A percentile compares a stretch with the other conserved stretches of the same genome.
Evolutionary conservation across 495 filamentous ascomycete genomes (phyloP).

Genomic region (Podospora didyma): DNA sequence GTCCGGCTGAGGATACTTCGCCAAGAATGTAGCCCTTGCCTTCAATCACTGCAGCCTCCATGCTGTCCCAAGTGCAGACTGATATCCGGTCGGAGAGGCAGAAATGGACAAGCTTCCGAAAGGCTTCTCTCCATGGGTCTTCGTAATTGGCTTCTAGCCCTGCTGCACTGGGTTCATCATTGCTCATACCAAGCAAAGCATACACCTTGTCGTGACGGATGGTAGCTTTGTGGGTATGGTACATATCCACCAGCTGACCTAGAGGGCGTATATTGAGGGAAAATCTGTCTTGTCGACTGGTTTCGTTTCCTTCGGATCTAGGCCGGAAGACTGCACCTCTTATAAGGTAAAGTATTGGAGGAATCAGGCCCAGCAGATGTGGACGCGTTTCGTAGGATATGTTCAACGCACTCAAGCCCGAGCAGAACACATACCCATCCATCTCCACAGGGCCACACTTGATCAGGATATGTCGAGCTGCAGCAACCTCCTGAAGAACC

Average conservation of each 20-base stretch:
- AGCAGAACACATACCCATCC: constrained; percentile 3
- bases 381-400: background rate
- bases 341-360: constrained; percentile 26
- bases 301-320: background rate
- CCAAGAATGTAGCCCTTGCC: background rate
- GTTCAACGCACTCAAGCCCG: constrained; percentile 1
- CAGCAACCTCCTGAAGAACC: constrained; percentile 5
- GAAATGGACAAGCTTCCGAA: constrained; percentile 1
- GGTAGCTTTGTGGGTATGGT: constrained; percentile 28
- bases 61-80: background rate
- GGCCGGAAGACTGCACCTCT: constrained; percentile 22
- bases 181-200: constrained; percentile 28
- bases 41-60: background rate
- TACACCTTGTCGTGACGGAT: constrained; percentile 32
- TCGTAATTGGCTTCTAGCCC: background rate
- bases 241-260: constrained; percentile 32
- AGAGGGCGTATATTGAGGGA: constrained; percentile 20
- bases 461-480: constrained; percentile 5
- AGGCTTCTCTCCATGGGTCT: background rate
- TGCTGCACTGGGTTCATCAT: background rate
- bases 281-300: constrained; percentile 6
- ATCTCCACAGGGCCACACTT: background rate
- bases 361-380: constrained; percentile 2
- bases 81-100: constrained; percentile 4
- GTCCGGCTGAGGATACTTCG: background rate